Base-by-base conservation (phyloP, 768 basidiomycete genomes). In the Serendipita sp. region DNA sequence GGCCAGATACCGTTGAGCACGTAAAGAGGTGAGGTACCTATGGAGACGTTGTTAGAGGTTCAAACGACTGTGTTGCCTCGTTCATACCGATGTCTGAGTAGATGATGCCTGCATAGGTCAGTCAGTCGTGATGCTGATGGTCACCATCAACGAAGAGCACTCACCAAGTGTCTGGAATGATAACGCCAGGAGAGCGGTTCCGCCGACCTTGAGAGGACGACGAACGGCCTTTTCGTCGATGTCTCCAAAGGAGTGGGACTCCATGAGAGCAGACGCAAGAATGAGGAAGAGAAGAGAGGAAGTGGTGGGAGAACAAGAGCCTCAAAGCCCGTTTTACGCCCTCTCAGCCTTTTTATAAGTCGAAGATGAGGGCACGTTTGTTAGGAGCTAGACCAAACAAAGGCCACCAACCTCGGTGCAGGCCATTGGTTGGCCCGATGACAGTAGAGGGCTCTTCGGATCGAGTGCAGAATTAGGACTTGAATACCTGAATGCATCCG, bases 1-100 rank as follows among this genome's bases (percentile, higher is more conserved):
- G 82, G 76, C 80, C 82, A 86, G 13, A 86, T 79, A 6, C 83
- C 83, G 68, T 84, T 85, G 33, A 86, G 70, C 2, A 82, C 80
- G 70, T 86, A 86, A 13, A 85, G 70, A 0, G 84, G 83, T 0
- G 81, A 83, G 0, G 84, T 85, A 3, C 84, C 55, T 66, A 40
- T 50, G 64, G 63, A 48, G 8, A 16, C 3, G 13, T 45, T 36
- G 18, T 58, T 15, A 65, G 27, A 31, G 8, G 15, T 29, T 18
- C 18, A 13, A 29, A 29, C 27, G 15, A 27, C 40, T 23, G 3
- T 65, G 64, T 15, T 63, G 68, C 13, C 62, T 64, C 40, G 68
- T 8, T 8, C 48, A 6, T 68, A n/a, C 66, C 78, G 60, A 76
- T 76, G 64, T 79, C 78, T 23, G 72, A 74, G 67, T 75, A 78